Conservation (phyloP, 768 basidiomycete species). For the Amanita rubescens region DNA sequence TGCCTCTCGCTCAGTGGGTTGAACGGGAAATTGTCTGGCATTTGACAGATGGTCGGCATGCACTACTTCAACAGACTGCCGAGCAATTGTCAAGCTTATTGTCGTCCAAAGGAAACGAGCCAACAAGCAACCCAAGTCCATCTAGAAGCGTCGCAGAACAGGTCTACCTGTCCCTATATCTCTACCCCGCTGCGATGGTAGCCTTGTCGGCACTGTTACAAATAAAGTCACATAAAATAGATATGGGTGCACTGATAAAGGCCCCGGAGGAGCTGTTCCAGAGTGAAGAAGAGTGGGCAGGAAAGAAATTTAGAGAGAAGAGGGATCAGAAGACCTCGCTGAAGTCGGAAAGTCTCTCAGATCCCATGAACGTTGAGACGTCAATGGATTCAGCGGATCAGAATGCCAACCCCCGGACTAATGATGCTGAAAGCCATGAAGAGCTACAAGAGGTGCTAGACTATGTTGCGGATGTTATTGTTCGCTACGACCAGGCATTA, state of each 20-base stretch:
- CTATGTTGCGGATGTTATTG: constrained; percentile 48
- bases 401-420: constrained; percentile 9
- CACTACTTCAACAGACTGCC: constrained; percentile 36
- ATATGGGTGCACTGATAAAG: constrained; percentile 45
- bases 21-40: constrained; percentile 36
- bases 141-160: constrained; percentile 23
- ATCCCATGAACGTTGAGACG: constrained; percentile 9
- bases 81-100: constrained; percentile 17
- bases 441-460: constrained; percentile 51
- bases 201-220: constrained; percentile 34
- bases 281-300: constrained; percentile 48
- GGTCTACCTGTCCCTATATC: constrained; percentile 32
- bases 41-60: constrained; percentile 40
- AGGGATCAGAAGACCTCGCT: constrained; percentile 7
- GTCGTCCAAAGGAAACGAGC: neutral
- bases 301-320: constrained; percentile 31
- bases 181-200: constrained; percentile 33
- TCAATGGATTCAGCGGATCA: neutral
- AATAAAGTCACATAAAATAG: constrained; percentile 40
- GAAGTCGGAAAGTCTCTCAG: constrained; percentile 8
- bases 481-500: constrained; percentile 30
- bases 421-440: constrained; percentile 32
- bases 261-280: constrained; percentile 38
- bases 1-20: constrained; percentile 36
- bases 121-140: constrained; percentile 9